Conservation (phyloP, 1,139 yeast genomes). For the Suhomyces ambrosiae region DNA sequence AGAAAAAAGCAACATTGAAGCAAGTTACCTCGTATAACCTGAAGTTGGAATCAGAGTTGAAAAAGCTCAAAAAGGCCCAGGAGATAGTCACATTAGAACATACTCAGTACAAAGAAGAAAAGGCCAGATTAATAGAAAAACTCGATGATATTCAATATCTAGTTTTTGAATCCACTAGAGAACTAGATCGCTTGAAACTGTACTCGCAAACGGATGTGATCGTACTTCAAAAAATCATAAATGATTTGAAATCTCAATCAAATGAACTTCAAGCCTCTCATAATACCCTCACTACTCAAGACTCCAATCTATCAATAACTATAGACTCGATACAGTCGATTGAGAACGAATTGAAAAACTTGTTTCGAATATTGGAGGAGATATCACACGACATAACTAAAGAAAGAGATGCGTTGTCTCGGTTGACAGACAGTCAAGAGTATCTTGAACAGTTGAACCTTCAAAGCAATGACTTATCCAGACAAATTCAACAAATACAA, state of each 20-base stretch:
- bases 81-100: constrained; percentile 69
- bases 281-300: constrained; percentile 47
- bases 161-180: constrained; percentile 58
- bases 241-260: constrained; percentile 55
- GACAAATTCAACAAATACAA: constrained; percentile 52
- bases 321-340: constrained; percentile 61
- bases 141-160: constrained; percentile 56
- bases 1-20: constrained; percentile 36
- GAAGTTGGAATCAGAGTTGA: constrained; percentile 63
- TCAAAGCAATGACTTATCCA: constrained; percentile 49
- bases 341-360: constrained; percentile 54
- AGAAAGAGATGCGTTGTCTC: constrained; percentile 46
- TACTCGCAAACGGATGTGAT: constrained; percentile 67
- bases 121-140: constrained; percentile 56
- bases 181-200: constrained; percentile 59
- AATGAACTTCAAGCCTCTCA: constrained; percentile 35
- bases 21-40: constrained; percentile 58
- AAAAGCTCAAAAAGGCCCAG: constrained; percentile 63
- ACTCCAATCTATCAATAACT: constrained; percentile 55
- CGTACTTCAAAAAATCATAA: constrained; percentile 54
- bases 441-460: constrained; percentile 45
- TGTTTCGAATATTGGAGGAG: constrained; percentile 59
- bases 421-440: constrained; percentile 47
- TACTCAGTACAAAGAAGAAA: constrained; percentile 63
- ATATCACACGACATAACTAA: constrained; percentile 52